Base-by-base conservation (phyloP, 331 rosid genomes). In the Erythrophleum ivorense region DNA sequence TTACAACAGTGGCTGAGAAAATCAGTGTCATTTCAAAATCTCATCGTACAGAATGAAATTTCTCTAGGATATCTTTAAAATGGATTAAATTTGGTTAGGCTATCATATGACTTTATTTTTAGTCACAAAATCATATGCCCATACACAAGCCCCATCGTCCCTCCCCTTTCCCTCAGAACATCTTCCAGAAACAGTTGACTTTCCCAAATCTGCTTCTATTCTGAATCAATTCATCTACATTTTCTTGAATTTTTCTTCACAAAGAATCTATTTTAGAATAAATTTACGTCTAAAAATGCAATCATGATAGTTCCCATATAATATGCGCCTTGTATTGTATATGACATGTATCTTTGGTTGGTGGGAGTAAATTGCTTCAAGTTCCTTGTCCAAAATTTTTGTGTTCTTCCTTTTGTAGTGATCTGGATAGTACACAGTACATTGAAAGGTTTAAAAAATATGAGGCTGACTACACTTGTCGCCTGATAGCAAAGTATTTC, bases 401-500 rank as follows among this genome's bases (percentile, higher is more conserved):
- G 70, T 34, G n/a, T 67, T 80, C 77, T 80, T 76, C 41, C 40
- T 83, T 83, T 45, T 76, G 7, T 84, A 88, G 91, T 83, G 84
- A 88, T 66, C 77, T 88, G 84, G 89, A 83, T 58, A 80, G 87
- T 75, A 36, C 77, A 8, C 77, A 80, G 45, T 85, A 64, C 82
- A 69, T 80, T 63, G 87, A 80, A 73, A 85, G 91, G 36, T 83
- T 88, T 78, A 80, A 75, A 75, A 88, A 80, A 63, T 78, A 83
- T 80, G 85, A 83, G 33, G 63, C 75, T 19, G 91, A 85, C 50
- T 88, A 85, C 59, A 49, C 80, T 36, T 54, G 50, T 12, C 88
- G 88, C 33, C 45, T 88, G 85, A 16, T 85, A 41, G 78, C 75
- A 34, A 88, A 88, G 77, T 88, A 85, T 78, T 88, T 88, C 87